Base-by-base conservation (phyloP, 2,329 filamentous ascomycete genomes). In the Alternaria tenuissima region DNA sequence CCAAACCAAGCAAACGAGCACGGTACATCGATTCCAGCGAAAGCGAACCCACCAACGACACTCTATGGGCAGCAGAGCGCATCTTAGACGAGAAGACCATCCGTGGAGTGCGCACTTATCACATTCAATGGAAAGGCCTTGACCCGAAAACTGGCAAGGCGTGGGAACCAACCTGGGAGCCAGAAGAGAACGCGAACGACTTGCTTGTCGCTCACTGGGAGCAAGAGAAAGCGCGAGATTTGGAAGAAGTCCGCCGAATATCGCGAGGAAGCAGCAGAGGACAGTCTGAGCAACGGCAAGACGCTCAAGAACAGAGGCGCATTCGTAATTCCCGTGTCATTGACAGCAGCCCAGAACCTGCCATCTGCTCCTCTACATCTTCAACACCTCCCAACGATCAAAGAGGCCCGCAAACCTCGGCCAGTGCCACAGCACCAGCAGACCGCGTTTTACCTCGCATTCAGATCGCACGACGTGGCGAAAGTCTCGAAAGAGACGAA, bases 81-180 rank as follows among this genome's bases (percentile, higher is more conserved):
- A 73, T 76, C 26, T 47, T 70, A 0, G 56, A 66, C 5, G 65
- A 74, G 55, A 49, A 36, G 4, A 39, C 52, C 0, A 34, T 78
- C 46, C 69, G 68, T 11, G 61, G 64, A 9, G 62, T 79, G 9
- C 48, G 61, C 4, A 46, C 66, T n/a, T 89, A 88, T 65, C 70
- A 80, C 3, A 82, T 89, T 54, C 82, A 87, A 68, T 89, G 87
- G 87, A 82, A 80, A 48, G 81, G 84, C 59, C 54, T 52, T 52
- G 76, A 88, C 67, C 75, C 80, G n/a, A 61, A 66, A 2, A 86
- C 84, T 39, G 85, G 84, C 18, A 71, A 82, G 61, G 60, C 63
- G 1, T 88, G 83, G 69, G 57, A 75, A 3, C 82, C 82, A 9
- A 83, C 77, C 48, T 89, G 87, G 87, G 86, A 82, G 52, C 78